Conservation (phyloP, 306 rosid species). For the Vigna unguiculata region DNA sequence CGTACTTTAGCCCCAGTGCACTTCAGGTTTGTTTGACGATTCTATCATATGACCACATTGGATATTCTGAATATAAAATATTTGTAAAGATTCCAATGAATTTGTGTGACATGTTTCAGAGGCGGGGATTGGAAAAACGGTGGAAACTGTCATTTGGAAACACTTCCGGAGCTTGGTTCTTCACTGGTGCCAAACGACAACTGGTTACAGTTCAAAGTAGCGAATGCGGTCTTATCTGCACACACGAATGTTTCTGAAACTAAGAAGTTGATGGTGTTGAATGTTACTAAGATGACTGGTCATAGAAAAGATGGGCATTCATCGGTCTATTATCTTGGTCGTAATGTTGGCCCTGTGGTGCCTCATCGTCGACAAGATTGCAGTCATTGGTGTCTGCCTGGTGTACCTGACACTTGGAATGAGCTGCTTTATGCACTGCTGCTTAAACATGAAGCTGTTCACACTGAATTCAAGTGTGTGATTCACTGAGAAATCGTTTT, state of each 20-base stretch:
- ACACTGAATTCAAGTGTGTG: conserved; percentile 29
- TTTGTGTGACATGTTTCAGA: conserved; percentile 43
- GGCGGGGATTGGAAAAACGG: conserved; percentile 93
- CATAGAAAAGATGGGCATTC: conserved; percentile 89
- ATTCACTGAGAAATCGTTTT: conserved; percentile 5
- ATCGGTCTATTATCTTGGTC: conserved; percentile 71
- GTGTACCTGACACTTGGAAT: conserved; percentile 94
- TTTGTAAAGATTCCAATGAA: neutral
- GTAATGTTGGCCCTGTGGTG: conserved; percentile 47
- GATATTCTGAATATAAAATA: neutral
- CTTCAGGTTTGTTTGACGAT: conserved; percentile 69
- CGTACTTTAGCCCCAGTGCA: conserved; percentile 86
- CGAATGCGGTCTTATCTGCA: conserved; percentile 60
- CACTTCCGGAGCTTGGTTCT: conserved; percentile 77
- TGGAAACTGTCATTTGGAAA: conserved; percentile 81
- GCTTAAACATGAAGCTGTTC: conserved; percentile 55
- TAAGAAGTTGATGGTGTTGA: conserved; percentile 57
- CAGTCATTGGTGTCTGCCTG: conserved; percentile 98
- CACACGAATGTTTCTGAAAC: conserved; percentile 40
- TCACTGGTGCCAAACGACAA: conserved; percentile 63
- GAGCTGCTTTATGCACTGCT: conserved; percentile 76
- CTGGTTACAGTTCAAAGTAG: conserved; percentile 66
- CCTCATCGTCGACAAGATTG: conserved; percentile 82
- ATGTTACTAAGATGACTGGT: conserved; percentile 71
- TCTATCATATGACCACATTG: neutral